Conservation (phyloP, 2,329 filamentous ascomycete genomes). For the Aureobasidium sp. region DNA sequence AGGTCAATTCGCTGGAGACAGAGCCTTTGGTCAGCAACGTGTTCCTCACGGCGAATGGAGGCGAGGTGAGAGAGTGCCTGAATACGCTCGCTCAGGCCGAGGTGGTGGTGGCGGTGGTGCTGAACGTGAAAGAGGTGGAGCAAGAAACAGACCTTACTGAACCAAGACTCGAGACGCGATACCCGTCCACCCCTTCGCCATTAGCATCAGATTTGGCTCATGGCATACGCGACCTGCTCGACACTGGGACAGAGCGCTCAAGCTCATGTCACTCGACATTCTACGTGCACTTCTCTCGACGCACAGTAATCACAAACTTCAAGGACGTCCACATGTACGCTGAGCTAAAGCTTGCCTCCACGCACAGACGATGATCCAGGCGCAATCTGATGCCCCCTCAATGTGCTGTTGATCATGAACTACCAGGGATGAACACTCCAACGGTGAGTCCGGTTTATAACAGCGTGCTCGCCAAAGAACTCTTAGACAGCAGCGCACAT, state of each 20-base stretch:
- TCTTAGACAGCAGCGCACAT: background rate
- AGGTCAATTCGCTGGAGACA: slow-evolving; percentile 28
- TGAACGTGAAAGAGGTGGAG: slow-evolving; percentile 26
- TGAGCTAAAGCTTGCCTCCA: background rate
- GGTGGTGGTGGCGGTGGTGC: slow-evolving; percentile 26
- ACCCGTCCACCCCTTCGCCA: background rate
- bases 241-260: background rate
- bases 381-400: background rate
- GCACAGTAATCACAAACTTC: background rate
- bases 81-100: slow-evolving; percentile 26
- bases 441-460: too few relatives aligned
- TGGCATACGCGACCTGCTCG: background rate
- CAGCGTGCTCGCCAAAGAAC: background rate
- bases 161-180: background rate
- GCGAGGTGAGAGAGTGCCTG: slow-evolving; percentile 41
- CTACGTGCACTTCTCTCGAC: too few relatives aligned
- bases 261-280: too few relatives aligned
- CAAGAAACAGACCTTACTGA: slow-evolving; percentile 24
- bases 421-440: too few relatives aligned
- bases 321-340: background rate
- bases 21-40: slow-evolving; percentile 31
- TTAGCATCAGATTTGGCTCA: background rate
- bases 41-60: slow-evolving; percentile 42
- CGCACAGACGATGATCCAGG: background rate
- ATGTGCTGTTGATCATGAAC: too few relatives aligned